Base-by-base conservation (phyloP, 2,329 filamentous ascomycete species). In the Cladosporium halotolerans region DNA sequence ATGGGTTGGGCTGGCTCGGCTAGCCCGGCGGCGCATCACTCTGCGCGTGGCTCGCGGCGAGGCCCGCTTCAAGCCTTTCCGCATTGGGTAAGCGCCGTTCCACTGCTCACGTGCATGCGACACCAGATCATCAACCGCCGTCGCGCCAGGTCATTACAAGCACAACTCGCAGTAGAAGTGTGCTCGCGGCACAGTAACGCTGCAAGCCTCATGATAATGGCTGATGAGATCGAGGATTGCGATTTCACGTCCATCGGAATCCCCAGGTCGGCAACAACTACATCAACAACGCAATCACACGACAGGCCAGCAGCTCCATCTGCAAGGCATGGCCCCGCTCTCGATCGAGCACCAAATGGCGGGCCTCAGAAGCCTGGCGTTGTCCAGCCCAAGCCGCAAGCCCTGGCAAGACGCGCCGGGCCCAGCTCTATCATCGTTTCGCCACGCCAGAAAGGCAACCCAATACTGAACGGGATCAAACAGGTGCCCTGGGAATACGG, bases 401-500 rank as follows among this genome's bases (percentile, higher is more conserved):
- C 83, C n/a, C 78, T 96, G 3, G 80, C 88, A 0, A 79, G 82
- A 55, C 76, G 81, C 59, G 68, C 78, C 48, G 76, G 82, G 1
- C 85, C 86, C 3, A 89, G 88, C 13, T 83, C 86, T 4, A 95
- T 97, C 60, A 79, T 95, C 16, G 91, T 97, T 31, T 96, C 91
- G 34, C 86, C 89, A 13, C 84, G 91, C 39, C 91, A 99, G 70
- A 95, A 95, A 71, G 93, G 92, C 57, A 99, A 99, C 63, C 93
- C 93, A 0, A 87, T 97, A 46, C 75, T 99, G 31, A 86, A 88
- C 51, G 83, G 85, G 70, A 81, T 99, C 62, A 85, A 86, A 56
- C 84, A 86, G 1, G 78, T 95, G 55, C 82, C 90, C 0, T 99
- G 93, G 93, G 93, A 99, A 71, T 97, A 96, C 70, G 91, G 89